Evolutionary conservation across 306 rosid species (phyloP).

Genomic region (Rosa rugosa): DNA sequence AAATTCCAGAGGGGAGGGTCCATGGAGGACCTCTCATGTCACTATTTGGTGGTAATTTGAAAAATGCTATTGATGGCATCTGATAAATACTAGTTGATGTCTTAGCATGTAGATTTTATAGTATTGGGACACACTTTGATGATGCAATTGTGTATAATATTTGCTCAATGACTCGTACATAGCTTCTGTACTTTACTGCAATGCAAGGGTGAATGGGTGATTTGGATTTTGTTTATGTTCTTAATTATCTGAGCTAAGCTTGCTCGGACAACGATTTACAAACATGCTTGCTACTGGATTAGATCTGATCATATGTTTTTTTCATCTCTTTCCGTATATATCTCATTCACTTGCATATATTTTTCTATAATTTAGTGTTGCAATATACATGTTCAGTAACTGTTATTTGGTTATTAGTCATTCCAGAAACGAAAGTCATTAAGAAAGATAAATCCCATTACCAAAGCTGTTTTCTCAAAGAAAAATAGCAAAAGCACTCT

Average conservation of each 20-base stretch:
- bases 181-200: conserved; percentile 33
- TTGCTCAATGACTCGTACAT: conserved; percentile 39
- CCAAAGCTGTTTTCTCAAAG: neutral
- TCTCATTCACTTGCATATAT: neutral
- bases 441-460: neutral
- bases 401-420: neutral
- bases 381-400: neutral
- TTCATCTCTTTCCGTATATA: neutral
- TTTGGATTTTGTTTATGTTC: neutral
- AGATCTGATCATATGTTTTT: too few relatives aligned
- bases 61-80: conserved; percentile 59
- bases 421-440: neutral
- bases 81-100: conserved; percentile 28
- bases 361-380: neutral
- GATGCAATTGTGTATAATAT: conserved; percentile 54
- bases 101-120: conserved; percentile 38
- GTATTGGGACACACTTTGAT: conserved; percentile 31
- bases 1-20: conserved; percentile 80
- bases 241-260: neutral
- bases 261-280: neutral
- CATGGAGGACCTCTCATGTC: conserved; percentile 90
- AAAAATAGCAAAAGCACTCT: neutral
- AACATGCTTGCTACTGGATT: too few relatives aligned
- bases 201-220: conserved; percentile 6
- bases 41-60: conserved; percentile 70